A percentile compares a stretch with the other conserved stretches of the same genome.
Evolutionary conservation across 106 monocot genomes (phyloP).

Genomic region (Phalaenopsis equestris): DNA sequence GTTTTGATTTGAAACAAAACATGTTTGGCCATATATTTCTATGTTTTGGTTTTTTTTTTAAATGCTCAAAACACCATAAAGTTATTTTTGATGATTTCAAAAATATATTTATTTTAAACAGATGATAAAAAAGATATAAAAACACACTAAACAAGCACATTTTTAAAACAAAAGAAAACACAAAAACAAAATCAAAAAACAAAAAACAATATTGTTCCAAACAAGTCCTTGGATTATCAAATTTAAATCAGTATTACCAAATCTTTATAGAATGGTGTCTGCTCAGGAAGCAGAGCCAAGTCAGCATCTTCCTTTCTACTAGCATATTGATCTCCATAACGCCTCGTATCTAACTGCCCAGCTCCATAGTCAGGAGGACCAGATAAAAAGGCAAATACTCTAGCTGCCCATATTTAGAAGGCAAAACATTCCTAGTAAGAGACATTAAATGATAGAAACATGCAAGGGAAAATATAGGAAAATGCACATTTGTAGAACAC

Average conservation of each 20-base stretch:
- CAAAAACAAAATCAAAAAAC: no score
- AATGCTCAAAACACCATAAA: no score
- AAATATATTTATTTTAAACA: no score
- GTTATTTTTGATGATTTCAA: no score
- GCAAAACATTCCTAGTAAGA: conserved; percentile 6
- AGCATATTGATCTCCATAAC: conserved; percentile 99
- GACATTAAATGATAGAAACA: neutral
- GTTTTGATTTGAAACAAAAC: no score
- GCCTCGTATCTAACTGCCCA: conserved; percentile 89
- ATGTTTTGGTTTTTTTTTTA: no score
- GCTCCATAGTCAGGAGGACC: conserved; percentile 99
- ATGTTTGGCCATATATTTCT: no score
- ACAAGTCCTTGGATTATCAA: neutral
- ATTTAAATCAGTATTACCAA: conserved; percentile 40
- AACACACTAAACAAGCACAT: no score
- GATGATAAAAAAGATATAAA: no score
- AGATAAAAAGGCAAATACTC: conserved; percentile 98
- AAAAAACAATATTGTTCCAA: no score
- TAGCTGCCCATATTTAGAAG: conserved; percentile 38
- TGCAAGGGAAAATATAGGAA: neutral
- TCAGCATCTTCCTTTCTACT: conserved; percentile 96
- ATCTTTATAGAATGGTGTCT: conserved; percentile 95
- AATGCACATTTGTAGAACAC: no score
- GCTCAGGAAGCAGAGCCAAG: conserved; percentile 91
- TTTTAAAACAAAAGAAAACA: no score